Percentiles rank a stretch among this genome's conserved stretches.
Conservation (phyloP, 2,329 filamentous ascomycete genomes). For the Pestalotiopsis sp. region DNA sequence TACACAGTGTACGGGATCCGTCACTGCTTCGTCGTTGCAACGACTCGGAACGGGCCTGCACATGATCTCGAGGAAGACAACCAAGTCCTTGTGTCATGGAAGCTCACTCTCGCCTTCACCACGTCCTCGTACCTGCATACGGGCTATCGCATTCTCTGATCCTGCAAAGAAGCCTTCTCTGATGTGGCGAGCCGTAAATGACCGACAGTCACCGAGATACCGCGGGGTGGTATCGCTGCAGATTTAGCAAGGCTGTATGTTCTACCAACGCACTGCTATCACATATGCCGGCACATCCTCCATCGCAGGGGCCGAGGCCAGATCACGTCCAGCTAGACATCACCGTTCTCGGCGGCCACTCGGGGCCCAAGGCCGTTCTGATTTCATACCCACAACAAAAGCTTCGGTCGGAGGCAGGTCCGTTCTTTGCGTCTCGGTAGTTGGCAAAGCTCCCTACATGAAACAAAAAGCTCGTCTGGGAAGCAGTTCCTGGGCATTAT, state of each 20-base stretch:
- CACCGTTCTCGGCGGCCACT: not conserved
- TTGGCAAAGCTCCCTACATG: not conserved
- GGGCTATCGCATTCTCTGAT: not conserved
- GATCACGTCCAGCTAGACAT: not conserved
- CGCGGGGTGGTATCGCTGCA: not conserved
- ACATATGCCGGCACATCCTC: not conserved
- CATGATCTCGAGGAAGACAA: not conserved
- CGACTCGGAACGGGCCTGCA: not conserved
- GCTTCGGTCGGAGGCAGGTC: not conserved
- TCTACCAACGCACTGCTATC: not conserved
- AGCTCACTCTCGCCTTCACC: not conserved
- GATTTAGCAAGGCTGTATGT: not conserved
- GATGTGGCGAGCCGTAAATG: not conserved
- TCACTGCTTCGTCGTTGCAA: not conserved
- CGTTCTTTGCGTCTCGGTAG: not conserved
- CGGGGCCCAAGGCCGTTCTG: not conserved
- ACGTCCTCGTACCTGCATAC: constrained; percentile 2
- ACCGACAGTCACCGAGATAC: not conserved
- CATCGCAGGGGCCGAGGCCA: not conserved
- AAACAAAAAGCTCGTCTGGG: not conserved
- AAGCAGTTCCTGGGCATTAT: not conserved
- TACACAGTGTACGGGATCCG: not conserved
- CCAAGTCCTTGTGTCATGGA: not conserved
- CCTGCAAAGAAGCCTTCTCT: not conserved
- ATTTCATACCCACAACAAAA: not conserved